Conservation (phyloP, 192 early-diverging fungal species). For the Entophlyctis luteolus region DNA sequence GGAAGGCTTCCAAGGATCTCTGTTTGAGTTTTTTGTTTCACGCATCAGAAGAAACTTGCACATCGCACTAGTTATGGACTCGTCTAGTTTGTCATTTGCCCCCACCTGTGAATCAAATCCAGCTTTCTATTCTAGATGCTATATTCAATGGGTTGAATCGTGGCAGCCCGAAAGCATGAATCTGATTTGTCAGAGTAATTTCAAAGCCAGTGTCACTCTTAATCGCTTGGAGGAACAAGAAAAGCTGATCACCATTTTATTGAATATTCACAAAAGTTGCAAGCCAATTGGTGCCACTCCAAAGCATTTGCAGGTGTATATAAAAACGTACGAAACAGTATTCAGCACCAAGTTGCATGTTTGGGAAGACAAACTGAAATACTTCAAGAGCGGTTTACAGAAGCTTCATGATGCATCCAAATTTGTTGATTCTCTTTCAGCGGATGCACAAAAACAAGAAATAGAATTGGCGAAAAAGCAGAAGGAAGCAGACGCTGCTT, state of each 20-base stretch:
- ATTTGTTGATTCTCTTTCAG: slow-evolving; percentile 54
- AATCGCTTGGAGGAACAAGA: slow-evolving; percentile 27
- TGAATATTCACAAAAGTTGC: slow-evolving; percentile 31
- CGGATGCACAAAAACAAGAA: slow-evolving; percentile 47
- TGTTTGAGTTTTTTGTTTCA: slow-evolving; percentile 53
- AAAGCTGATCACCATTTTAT: slow-evolving; percentile 32
- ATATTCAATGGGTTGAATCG: slow-evolving; percentile 48
- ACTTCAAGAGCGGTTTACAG: slow-evolving; percentile 49
- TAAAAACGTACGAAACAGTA: slow-evolving; percentile 44
- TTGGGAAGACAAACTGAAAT: slow-evolving; percentile 44
- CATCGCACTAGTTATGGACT: slow-evolving; percentile 50
- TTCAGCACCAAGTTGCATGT: slow-evolving; percentile 32
- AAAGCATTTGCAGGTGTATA: slow-evolving; percentile 38
- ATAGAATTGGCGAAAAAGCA: slow-evolving; percentile 52
- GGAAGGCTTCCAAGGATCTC: slow-evolving; percentile 46
- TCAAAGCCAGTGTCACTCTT: slow-evolving; percentile 18
- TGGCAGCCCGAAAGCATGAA: slow-evolving; percentile 49
- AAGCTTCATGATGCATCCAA: slow-evolving; percentile 54
- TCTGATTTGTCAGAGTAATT: slow-evolving; percentile 24
- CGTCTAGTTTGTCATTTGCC: slow-evolving; percentile 33
- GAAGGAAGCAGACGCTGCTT: slow-evolving; percentile 48
- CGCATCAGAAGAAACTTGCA: slow-evolving; percentile 50
- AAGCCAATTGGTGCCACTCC: slow-evolving; percentile 29
- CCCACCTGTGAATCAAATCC: slow-evolving; percentile 53
- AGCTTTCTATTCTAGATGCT: slow-evolving; percentile 50